These are phyloP conservation scores for Wickerhamiella cacticola DNA, from an alignment of 805 yeast species.

Conservation along the genomic window DNA sequence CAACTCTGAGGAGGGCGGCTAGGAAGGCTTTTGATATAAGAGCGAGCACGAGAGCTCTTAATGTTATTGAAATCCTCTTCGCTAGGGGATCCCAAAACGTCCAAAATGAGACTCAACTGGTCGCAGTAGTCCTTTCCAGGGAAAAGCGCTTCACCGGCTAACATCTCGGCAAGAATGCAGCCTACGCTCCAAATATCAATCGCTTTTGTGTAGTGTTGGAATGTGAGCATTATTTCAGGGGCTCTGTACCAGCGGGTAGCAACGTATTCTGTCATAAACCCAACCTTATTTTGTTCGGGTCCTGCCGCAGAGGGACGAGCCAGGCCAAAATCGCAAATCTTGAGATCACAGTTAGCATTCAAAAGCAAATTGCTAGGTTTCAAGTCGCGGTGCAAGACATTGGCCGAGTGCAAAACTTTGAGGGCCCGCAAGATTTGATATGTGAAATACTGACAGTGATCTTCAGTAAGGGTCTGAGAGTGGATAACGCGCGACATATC, in stretches of 20 bases:
- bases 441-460: constrained; percentile 85
- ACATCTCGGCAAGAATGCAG: constrained; percentile 84
- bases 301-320: constrained; percentile 82
- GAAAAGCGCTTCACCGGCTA: constrained; percentile 84
- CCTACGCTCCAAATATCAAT: constrained; percentile 98
- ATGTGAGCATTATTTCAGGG: constrained; percentile 91
- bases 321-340: constrained; percentile 91
- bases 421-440: constrained; percentile 89
- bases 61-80: constrained; percentile 54
- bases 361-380: constrained; percentile 90
- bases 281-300: constrained; percentile 56
- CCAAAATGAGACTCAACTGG: constrained; percentile 77
- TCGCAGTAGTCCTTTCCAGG: constrained; percentile 95
- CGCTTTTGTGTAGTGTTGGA: constrained; percentile 90
- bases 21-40: constrained; percentile 79
- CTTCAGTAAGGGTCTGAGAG: constrained; percentile 86
- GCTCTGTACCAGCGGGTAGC: constrained; percentile 99
- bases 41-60: constrained; percentile 82
- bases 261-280: constrained; percentile 93
- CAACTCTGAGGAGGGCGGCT: constrained; percentile 32
- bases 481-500: constrained; percentile 96
- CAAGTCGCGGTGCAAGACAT: constrained; percentile 84
- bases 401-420: constrained; percentile 80
- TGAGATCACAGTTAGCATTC: constrained; percentile 92
- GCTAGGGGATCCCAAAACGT: constrained; percentile 85